Base-by-base conservation (phyloP, 2,329 filamentous ascomycete genomes). In the Xylaria sp. region DNA sequence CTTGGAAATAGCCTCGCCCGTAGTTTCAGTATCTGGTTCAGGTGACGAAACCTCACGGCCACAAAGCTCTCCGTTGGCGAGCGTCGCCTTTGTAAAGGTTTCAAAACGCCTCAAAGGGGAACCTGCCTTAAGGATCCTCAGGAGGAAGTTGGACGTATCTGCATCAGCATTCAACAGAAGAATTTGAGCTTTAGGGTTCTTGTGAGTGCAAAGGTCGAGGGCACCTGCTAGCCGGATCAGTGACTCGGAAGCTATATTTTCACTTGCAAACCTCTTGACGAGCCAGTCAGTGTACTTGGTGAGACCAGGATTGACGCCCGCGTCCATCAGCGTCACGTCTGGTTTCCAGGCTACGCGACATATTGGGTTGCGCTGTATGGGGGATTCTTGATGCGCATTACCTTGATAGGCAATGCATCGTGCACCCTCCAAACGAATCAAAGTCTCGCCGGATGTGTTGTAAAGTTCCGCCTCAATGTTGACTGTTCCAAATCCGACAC, bases 21-120 rank as follows among this genome's bases (percentile, higher is more conserved):
- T 39, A n/a, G 38, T 39, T 11, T 17, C 38, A 7, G 7, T 7
- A 6, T 39, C 38, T 9, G n/a, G 18, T n/a, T 17, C 38, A n/a
- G 38, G 7, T 39, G 38, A 39, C 38, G 42, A 21, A 42, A 49
- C 38, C 20, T 49, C 38, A 49, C 26, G 39, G 38, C 41, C 22
- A 42, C 42, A 39, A 41, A 49, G 47, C 37, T 49, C 47, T 49
- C 47, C 47, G 47, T 49, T 21, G 38, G n/a, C 7, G 8, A 39
- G 18, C 8, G 38, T 39, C n/a, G 8, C 38, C n/a, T 17, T 8
- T 6, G 38, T 39, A n/a, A 39, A 9, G 38, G 7, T 39, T 39
- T 39, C 38, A 17, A 39, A 39, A 6, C n/a, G 38, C n/a, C 38
- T 39, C 8, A 39, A 39, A 17, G 38, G 38, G 7, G 38, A 39